phyloP scores from a whole-genome alignment of 148 eudicot genomes.

The Heliamphora exappendiculata region DNA sequence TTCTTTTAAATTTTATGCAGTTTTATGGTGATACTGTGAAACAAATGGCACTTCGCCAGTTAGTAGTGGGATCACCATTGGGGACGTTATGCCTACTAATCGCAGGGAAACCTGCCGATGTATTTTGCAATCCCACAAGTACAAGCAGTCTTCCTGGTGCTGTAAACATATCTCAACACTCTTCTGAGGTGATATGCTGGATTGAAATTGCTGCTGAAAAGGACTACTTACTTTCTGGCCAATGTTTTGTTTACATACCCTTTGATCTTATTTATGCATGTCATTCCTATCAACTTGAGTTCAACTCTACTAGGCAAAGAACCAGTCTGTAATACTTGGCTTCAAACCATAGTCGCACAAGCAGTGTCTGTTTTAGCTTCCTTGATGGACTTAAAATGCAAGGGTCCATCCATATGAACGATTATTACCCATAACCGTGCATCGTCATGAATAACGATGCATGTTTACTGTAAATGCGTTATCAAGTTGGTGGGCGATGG shows the following conservation, averaged over 20 bases:
- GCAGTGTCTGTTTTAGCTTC: neutral
- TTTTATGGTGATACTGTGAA: conserved; percentile 68
- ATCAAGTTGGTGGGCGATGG: too few relatives aligned
- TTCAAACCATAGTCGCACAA: neutral
- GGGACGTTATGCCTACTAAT: conserved; percentile 65
- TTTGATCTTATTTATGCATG: neutral
- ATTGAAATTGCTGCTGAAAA: neutral
- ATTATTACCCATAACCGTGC: neutral
- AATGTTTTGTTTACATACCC: neutral
- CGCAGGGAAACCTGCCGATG: conserved; percentile 74
- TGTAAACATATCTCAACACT: conserved; percentile 28
- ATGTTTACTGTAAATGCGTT: neutral
- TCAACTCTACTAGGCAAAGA: neutral
- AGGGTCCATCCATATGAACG: too few relatives aligned
- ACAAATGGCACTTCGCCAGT: conserved; percentile 70
- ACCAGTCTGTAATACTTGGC: neutral
- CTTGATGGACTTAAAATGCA: neutral
- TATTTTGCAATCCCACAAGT: conserved; percentile 33
- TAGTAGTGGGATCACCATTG: conserved; percentile 61
- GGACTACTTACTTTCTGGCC: neutral
- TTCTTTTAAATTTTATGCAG: conserved; percentile 28
- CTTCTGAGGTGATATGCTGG: conserved; percentile 35
- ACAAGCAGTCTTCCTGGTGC: conserved; percentile 26
- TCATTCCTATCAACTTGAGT: neutral
- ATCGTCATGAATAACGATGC: neutral